Percentiles rank a stretch among this genome's conserved stretches.
Conservation (phyloP, 495 filamentous ascomycete genomes). For the Penicillium maclennaniae region DNA sequence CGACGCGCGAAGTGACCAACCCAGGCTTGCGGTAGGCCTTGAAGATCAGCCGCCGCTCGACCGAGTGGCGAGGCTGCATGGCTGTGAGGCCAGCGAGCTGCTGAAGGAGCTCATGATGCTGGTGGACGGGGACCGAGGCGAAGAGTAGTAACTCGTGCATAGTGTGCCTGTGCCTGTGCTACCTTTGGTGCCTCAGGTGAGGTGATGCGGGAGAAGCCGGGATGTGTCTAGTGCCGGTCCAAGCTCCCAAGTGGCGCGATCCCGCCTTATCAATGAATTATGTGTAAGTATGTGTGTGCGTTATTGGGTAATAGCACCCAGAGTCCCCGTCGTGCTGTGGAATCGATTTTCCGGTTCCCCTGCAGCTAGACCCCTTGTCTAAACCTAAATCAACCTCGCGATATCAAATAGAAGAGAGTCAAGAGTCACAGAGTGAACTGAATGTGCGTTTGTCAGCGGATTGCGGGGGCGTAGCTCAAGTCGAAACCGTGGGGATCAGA, state of each 20-base stretch:
- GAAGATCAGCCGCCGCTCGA: slow-evolving; percentile 63
- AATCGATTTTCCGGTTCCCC: no score
- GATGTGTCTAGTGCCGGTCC: slow-evolving; percentile 24
- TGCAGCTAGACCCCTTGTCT: background rate
- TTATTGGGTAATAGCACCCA: slow-evolving; percentile 11
- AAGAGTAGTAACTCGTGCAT: slow-evolving; percentile 49
- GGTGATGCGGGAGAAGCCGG: slow-evolving; percentile 15
- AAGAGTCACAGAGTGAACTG: background rate
- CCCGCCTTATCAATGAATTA: slow-evolving; percentile 12
- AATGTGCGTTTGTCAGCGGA: slow-evolving; percentile 6
- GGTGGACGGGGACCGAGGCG: slow-evolving; percentile 45
- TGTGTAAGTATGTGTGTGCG: slow-evolving; percentile 11
- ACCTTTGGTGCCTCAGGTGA: background rate
- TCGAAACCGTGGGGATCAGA: slow-evolving; percentile 3
- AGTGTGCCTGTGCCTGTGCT: background rate
- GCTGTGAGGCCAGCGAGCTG: slow-evolving; percentile 65
- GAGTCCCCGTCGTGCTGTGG: no score
- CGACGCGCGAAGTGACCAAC: slow-evolving; percentile 33
- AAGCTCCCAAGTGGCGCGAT: slow-evolving; percentile 16
- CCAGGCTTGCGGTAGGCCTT: slow-evolving; percentile 53
- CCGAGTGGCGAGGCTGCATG: slow-evolving; percentile 57
- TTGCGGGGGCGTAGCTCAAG: background rate
- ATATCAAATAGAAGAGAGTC: background rate
- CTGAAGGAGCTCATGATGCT: slow-evolving; percentile 58
- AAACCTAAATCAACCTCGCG: background rate